phyloP scores from a whole-genome alignment of 805 yeast species.

The Ogataea paraovalis region DNA sequence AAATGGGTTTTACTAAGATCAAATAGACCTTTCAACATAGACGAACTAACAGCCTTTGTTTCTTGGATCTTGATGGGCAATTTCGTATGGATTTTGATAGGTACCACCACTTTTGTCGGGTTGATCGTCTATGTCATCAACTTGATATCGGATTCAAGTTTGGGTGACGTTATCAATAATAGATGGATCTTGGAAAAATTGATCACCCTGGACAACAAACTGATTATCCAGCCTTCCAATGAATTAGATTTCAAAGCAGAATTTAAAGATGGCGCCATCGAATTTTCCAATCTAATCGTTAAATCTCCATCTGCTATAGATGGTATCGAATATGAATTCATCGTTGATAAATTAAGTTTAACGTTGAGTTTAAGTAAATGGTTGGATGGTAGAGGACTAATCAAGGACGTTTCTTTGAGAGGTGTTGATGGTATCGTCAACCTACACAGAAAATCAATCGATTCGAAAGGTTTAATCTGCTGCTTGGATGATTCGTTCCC shows the following conservation, averaged over 20 bases:
- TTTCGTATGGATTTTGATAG: conserved; percentile 49
- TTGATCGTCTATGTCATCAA: conserved; percentile 43
- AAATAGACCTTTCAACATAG: conserved; percentile 44
- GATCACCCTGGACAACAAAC: conserved; percentile 30
- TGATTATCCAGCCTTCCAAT: conserved; percentile 24
- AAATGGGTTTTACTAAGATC: conserved; percentile 49
- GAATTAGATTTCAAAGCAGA: conserved; percentile 35
- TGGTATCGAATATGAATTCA: conserved; percentile 31
- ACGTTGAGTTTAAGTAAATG: conserved; percentile 50
- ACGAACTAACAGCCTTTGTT: conserved; percentile 50
- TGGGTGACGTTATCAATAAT: conserved; percentile 25
- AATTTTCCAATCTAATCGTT: conserved; percentile 39
- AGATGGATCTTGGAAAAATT: conserved; percentile 25
- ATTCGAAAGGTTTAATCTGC: not conserved
- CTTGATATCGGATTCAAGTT: conserved; percentile 15
- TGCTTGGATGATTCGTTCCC: conserved; percentile 21
- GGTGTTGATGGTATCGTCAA: conserved; percentile 41
- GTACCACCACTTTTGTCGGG: conserved; percentile 55
- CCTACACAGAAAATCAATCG: conserved; percentile 10
- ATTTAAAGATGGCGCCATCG: conserved; percentile 47
- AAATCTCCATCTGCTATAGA: conserved; percentile 5
- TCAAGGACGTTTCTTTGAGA: conserved; percentile 43
- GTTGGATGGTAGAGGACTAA: conserved; percentile 52
- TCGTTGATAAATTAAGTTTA: conserved; percentile 40
- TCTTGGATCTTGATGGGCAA: conserved; percentile 59